phyloP scores from a whole-genome alignment of 2,329 filamentous ascomycete species.

The Zalaria obscura region DNA sequence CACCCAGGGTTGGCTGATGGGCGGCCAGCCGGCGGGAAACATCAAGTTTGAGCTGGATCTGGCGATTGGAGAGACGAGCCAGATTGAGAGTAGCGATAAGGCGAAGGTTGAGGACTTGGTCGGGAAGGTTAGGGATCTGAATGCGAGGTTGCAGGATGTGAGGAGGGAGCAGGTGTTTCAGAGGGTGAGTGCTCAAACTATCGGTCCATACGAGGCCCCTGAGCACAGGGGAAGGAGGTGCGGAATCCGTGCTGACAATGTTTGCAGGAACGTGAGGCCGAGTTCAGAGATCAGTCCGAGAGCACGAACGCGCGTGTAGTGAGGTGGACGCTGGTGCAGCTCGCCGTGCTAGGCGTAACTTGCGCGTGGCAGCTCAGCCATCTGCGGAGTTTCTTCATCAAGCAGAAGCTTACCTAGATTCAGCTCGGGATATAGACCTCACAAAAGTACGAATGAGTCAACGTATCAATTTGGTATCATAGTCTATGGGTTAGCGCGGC shows the following conservation, averaged over 20 bases:
- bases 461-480: no score
- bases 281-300: slow-evolving; percentile 97
- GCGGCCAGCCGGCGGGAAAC: slow-evolving; percentile 51
- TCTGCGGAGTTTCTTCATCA: slow-evolving; percentile 95
- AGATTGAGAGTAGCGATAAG: slow-evolving; percentile 90
- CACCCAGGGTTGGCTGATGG: slow-evolving; percentile 57
- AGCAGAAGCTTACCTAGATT: slow-evolving; percentile 87
- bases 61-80: slow-evolving; percentile 84
- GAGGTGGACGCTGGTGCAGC: slow-evolving; percentile 84
- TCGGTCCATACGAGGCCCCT: background rate
- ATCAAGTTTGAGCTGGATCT: slow-evolving; percentile 80
- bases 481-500: no score
- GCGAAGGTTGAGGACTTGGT: slow-evolving; percentile 82
- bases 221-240: background rate
- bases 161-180: slow-evolving; percentile 93
- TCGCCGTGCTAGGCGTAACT: slow-evolving; percentile 68
- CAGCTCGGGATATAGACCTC: background rate
- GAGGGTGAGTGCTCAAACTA: slow-evolving; percentile 41
- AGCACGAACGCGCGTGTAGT: slow-evolving; percentile 82
- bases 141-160: slow-evolving; percentile 74
- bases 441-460: no score
- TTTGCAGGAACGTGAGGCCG: slow-evolving; percentile 78
- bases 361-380: slow-evolving; percentile 97
- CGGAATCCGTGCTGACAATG: background rate
- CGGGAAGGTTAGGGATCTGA: slow-evolving; percentile 77